phyloP scores from a whole-genome alignment of 305 asterid species.

The Withania somnifera region DNA sequence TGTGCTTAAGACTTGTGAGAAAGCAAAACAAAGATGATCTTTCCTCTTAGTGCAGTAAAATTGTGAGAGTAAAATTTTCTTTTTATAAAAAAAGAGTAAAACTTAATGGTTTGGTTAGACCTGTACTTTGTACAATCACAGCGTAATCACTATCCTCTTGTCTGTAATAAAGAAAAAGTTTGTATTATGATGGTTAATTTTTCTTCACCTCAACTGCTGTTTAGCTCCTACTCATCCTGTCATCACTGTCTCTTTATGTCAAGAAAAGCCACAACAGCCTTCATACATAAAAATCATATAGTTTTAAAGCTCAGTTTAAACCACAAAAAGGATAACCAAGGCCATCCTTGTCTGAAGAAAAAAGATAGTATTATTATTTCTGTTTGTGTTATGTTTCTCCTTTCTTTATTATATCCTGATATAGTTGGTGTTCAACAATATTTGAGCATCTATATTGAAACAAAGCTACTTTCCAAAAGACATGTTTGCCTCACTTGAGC shows the following conservation, averaged over 20 bases:
- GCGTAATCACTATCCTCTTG: neutral
- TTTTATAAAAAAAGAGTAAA: neutral
- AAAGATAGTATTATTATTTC: constrained; percentile 8
- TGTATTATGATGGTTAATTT: constrained; percentile 5
- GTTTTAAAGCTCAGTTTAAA: neutral
- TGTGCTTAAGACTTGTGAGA: neutral
- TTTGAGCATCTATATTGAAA: neutral
- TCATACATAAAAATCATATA: neutral
- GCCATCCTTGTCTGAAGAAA: neutral
- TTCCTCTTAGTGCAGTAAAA: neutral
- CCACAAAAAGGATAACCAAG: neutral
- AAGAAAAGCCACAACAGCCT: constrained; percentile 2
- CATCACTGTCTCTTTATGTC: constrained; percentile 1
- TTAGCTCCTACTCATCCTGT: neutral
- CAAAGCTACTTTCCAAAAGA: neutral
- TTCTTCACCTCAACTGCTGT: constrained; percentile 3
- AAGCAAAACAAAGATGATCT: constrained; percentile 9
- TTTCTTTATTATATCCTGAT: neutral
- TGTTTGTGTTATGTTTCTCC: neutral
- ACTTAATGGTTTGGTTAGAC: neutral
- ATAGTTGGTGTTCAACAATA: neutral
- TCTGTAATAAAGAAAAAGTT: neutral
- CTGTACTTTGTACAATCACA: neutral
- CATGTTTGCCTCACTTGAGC: neutral
- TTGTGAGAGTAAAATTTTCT: neutral